A percentile compares a stretch with the other conserved stretches of the same genome.
Evolutionary conservation across 83 land plant species (phyloP).

Genomic region (Picea abies): DNA sequence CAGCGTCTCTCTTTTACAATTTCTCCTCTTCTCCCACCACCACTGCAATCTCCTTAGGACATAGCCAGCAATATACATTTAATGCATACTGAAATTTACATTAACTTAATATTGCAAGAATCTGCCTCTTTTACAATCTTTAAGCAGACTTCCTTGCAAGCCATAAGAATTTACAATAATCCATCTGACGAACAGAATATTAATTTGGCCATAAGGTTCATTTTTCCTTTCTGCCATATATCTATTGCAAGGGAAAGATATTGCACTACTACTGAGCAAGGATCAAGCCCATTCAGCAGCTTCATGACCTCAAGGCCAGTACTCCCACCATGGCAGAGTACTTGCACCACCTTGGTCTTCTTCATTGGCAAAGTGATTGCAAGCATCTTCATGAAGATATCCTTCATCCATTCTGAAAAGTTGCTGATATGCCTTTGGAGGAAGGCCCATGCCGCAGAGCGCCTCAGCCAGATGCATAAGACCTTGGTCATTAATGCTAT

Average conservation of each 20-base stretch:
- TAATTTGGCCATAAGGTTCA: background rate
- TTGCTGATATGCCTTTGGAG: conserved; percentile 15
- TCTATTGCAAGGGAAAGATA: conserved; percentile 2
- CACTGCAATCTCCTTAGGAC: background rate
- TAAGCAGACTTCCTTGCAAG: conserved; percentile 3
- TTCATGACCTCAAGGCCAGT: conserved; percentile 11
- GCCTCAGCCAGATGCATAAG: conserved; percentile 14
- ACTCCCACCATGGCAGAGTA: conserved; percentile 17
- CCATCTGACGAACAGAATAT: conserved; percentile 5
- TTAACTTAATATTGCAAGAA: background rate
- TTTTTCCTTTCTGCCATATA: background rate
- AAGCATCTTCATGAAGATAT: conserved; percentile 11
- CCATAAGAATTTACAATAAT: conserved; percentile 13
- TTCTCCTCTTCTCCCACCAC: background rate
- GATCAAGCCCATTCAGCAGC: background rate
- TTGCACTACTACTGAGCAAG: background rate
- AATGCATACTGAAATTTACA: conserved; percentile 12
- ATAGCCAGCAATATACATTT: conserved; percentile 9
- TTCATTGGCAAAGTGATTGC: conserved; percentile 11
- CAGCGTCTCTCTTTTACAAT: background rate
- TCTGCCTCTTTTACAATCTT: conserved; percentile 5
- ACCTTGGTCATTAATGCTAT: conserved; percentile 10
- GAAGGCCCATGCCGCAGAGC: conserved; percentile 10
- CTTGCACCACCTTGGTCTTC: conserved; percentile 13
- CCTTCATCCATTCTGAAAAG: conserved; percentile 16